Evolutionary conservation across 2,329 filamentous ascomycete genomes (phyloP), one percentile per base, ranked within the genome.

Genomic region (Alternaria gansuensis): DNA sequence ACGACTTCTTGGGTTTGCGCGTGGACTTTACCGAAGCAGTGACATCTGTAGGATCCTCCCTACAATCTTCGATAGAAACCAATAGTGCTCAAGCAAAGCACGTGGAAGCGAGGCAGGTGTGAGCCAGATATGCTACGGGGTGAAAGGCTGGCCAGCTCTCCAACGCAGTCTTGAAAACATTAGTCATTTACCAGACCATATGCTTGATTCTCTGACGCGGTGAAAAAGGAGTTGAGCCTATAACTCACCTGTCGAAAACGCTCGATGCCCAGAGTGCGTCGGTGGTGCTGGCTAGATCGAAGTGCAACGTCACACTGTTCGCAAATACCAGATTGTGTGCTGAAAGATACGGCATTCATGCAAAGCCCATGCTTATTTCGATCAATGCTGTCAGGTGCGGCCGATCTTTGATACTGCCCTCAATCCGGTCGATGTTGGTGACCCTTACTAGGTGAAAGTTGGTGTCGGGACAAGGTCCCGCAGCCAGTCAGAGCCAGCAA

Each of bases 171-270:
- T 59, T n/a, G 56, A 59, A 34, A 55, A 34, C 34, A 55, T 50
- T 55, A 55, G 56, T 55, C 56, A 51, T 51, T 55, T 43, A 39
- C 53, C 33, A 37, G 36, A 51, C 28, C 24, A 40, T 33, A 45
- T 56, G 52, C 40, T 21, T 31, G 44, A 5, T 9, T 41, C 40
- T 50, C 52, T 59, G 34, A 51, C 34, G 45, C 49, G 45, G 23
- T 40, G 51, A 17, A 55, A 55, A 45, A 24, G 51, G 28, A 46
- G 40, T 49, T 24, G 46, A 37, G 29, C 45, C 37, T 55, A 51
- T 31, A 43, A 55, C 53, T 55, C 34, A 55, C 53, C 46, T 29
- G 29, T 33, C 11, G 26, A 59, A 17, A 50, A 51, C 34, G 34
- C 28, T 59, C 28, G 46, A 48, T 40, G 31, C 40, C 50, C 57